Percentiles rank a stretch among this genome's conserved stretches.
Conservation (phyloP, 768 basidiomycete species). For the Nevesoporus exiguus region DNA sequence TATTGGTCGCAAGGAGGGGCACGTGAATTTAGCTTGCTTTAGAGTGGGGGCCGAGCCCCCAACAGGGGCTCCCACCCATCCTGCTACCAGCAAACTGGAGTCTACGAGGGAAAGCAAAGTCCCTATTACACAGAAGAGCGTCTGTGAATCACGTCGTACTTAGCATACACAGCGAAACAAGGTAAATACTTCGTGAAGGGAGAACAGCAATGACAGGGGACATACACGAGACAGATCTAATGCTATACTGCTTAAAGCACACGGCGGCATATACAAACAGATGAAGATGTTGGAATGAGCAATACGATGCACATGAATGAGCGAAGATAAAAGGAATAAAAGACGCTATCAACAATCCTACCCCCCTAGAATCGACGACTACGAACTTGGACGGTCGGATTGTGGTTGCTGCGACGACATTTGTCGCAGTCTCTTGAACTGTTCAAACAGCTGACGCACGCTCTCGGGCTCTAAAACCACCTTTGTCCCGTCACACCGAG, state of each 20-base stretch:
- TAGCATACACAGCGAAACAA: not conserved
- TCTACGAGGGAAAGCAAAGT: not conserved
- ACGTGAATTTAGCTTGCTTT: not conserved
- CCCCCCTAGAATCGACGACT: not conserved
- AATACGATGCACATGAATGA: constrained; percentile 18
- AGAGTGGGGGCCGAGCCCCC: not conserved
- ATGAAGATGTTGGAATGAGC: not conserved
- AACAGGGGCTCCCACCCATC: not conserved
- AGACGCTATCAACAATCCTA: constrained; percentile 2
- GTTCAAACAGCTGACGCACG: constrained; percentile 43
- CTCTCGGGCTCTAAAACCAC: constrained; percentile 63
- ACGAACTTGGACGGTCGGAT: constrained; percentile 15
- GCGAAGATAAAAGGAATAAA: constrained; percentile 21
- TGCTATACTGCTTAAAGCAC: constrained; percentile 1
- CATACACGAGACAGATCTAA: constrained; percentile 1
- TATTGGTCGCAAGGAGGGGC: not conserved
- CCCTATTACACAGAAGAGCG: not conserved
- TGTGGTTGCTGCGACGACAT: constrained; percentile 5
- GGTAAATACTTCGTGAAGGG: not conserved
- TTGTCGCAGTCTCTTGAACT: constrained; percentile 30
- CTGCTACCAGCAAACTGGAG: not conserved
- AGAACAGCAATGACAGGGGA: not conserved
- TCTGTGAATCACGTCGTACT: not conserved
- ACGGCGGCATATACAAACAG: not conserved
- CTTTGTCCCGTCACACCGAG: constrained; percentile 79